Evolutionary conservation across 768 basidiomycete genomes (phyloP).

Genomic region (Tylopilus vinaceipallidus): DNA sequence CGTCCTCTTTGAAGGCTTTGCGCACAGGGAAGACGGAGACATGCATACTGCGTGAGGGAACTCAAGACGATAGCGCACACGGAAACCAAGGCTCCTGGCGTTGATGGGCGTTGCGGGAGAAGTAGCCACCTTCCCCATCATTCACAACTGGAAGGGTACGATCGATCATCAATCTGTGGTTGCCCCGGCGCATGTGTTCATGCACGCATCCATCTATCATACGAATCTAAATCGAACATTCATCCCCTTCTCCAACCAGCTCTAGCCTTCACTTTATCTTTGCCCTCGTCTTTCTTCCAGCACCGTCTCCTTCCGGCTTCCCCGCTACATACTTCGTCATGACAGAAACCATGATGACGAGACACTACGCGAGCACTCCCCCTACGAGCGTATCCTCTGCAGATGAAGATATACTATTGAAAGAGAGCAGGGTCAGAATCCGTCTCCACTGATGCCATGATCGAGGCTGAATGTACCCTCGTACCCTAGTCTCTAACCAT

Average conservation of each 20-base stretch:
- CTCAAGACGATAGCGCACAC: too few species aligned
- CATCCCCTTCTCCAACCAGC: neutral
- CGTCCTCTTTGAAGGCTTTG: too few species aligned
- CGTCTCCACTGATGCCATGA: neutral
- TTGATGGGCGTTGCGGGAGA: slow-evolving; percentile 17
- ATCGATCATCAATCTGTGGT: too few species aligned
- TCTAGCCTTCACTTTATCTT: neutral
- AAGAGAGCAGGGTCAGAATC: slow-evolving; percentile 13
- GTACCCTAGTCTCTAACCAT: slow-evolving; percentile 1
- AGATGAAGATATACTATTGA: neutral
- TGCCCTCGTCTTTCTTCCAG: neutral
- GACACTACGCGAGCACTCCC: slow-evolving; percentile 1
- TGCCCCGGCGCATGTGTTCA: too few species aligned
- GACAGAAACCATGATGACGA: neutral
- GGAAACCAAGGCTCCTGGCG: slow-evolving; percentile 7
- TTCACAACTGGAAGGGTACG: slow-evolving; percentile 1
- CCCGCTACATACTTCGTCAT: neutral
- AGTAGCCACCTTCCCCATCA: neutral
- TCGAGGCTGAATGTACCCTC: slow-evolving; percentile 6
- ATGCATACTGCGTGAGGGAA: too few species aligned
- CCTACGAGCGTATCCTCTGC: neutral
- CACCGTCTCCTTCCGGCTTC: neutral
- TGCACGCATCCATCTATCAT: too few species aligned
- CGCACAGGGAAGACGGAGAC: too few species aligned
- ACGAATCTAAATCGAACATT: slow-evolving; percentile 5